phyloP scores from a whole-genome alignment of 2,329 filamentous ascomycete species.

The Colletotrichum cuscutae region DNA sequence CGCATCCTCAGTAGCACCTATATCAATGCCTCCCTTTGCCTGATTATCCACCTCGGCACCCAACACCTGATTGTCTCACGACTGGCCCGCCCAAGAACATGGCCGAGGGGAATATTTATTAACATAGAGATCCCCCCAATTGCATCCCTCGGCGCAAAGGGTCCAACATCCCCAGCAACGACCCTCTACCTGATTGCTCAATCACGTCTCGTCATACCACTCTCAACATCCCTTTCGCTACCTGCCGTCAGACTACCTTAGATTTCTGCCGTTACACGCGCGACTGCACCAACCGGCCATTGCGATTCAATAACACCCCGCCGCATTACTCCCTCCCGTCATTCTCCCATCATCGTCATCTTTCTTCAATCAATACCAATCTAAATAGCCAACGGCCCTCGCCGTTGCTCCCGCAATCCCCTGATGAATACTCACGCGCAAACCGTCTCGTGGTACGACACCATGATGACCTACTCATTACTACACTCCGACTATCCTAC shows the following conservation, averaged over 20 bases:
- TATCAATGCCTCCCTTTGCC: neutral
- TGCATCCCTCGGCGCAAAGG: neutral
- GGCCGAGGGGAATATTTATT: neutral
- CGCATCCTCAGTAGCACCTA: neutral
- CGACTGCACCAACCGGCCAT: neutral
- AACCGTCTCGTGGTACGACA: slow-evolving; percentile 37
- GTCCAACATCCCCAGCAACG: neutral
- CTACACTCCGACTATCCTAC: slow-evolving; percentile 40
- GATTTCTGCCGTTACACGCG: neutral
- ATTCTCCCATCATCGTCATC: neutral
- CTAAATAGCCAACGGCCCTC: neutral
- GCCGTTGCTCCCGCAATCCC: neutral
- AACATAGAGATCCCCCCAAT: neutral
- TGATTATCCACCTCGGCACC: neutral
- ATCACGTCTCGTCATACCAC: neutral
- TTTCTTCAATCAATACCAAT: neutral
- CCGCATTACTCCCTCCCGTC: neutral
- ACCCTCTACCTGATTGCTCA: neutral
- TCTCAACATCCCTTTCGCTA: neutral
- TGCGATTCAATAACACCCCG: neutral
- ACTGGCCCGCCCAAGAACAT: neutral
- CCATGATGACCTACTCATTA: slow-evolving; percentile 25
- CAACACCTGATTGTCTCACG: neutral
- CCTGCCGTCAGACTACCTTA: neutral
- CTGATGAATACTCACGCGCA: slow-evolving; percentile 4